Percentiles rank a stretch among this genome's conserved stretches.
Conservation (phyloP, 140 eudicot genomes). For the Flaveria floridana region DNA sequence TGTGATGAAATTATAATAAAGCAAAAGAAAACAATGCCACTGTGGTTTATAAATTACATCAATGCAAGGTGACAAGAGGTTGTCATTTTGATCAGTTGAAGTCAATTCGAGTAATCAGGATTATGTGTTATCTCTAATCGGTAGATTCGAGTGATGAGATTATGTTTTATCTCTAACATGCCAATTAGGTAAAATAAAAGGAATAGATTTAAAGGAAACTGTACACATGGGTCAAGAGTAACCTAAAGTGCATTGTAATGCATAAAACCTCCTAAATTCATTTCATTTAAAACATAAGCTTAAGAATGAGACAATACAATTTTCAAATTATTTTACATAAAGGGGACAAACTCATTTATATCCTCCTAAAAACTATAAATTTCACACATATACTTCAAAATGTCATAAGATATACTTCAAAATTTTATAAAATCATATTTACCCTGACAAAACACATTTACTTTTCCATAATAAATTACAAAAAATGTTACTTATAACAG, state of each 20-base stretch:
- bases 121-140: not conserved
- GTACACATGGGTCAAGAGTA: not conserved
- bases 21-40: not conserved
- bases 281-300: not conserved
- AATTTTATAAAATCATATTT: not conserved
- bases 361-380: not conserved
- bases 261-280: not conserved
- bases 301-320: not conserved
- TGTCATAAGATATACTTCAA: not conserved
- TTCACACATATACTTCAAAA: not conserved
- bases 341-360: not conserved
- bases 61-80: not conserved
- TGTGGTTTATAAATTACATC: not conserved
- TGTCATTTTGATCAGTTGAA: not conserved
- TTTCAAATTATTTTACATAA: not conserved
- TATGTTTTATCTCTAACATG: not conserved
- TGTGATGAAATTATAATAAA: conserved; percentile 7
- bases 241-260: conserved; percentile 6
- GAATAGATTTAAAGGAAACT: not conserved
- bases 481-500: not conserved
- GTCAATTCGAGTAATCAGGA: not conserved
- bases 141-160: not conserved
- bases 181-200: not conserved
- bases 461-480: not conserved
- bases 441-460: not conserved